phyloP scores from a whole-genome alignment of 2,329 filamentous ascomycete genomes.

The Karstenula rhodostoma region DNA sequence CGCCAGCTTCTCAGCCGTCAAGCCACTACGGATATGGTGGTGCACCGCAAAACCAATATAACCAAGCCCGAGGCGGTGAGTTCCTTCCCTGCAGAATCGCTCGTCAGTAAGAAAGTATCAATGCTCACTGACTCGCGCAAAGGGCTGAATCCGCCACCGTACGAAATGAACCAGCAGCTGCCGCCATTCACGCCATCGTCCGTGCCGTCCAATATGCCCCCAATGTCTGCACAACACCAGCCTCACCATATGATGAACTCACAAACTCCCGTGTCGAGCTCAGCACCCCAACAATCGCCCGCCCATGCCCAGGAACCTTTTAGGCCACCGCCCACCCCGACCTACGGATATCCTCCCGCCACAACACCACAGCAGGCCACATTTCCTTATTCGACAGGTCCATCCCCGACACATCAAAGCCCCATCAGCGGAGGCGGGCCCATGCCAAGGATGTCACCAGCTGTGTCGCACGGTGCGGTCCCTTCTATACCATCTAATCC shows the following conservation, averaged over 20 bases:
- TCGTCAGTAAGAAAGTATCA: conserved; percentile 60
- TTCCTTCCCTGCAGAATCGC: conserved; percentile 64
- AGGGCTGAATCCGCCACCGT: conserved; percentile 71
- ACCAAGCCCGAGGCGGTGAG: conserved; percentile 51
- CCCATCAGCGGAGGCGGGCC: conserved; percentile 57
- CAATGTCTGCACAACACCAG: conserved; percentile 55
- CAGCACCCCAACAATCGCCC: conserved; percentile 57
- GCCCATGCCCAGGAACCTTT: conserved; percentile 68
- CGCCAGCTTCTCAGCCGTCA: conserved; percentile 64
- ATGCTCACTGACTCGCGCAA: conserved; percentile 68
- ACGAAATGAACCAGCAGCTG: conserved; percentile 67
- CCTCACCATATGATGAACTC: conserved; percentile 58
- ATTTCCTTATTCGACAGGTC: conserved; percentile 59
- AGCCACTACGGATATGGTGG: conserved; percentile 62
- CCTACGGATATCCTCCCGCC: conserved; percentile 65
- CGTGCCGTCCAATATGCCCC: conserved; percentile 58
- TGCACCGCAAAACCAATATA: conserved; percentile 41
- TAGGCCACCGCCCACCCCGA: conserved; percentile 66
- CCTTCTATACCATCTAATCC: conserved; percentile 59
- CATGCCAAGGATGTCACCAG: conserved; percentile 62
- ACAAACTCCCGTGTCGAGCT: conserved; percentile 50
- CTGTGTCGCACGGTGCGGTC: conserved; percentile 53
- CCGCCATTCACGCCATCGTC: conserved; percentile 68
- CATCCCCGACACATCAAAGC: conserved; percentile 59
- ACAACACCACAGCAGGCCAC: conserved; percentile 59